phyloP scores from a whole-genome alignment of 2,329 filamentous ascomycete species.

The Fusarium sambucinum region DNA sequence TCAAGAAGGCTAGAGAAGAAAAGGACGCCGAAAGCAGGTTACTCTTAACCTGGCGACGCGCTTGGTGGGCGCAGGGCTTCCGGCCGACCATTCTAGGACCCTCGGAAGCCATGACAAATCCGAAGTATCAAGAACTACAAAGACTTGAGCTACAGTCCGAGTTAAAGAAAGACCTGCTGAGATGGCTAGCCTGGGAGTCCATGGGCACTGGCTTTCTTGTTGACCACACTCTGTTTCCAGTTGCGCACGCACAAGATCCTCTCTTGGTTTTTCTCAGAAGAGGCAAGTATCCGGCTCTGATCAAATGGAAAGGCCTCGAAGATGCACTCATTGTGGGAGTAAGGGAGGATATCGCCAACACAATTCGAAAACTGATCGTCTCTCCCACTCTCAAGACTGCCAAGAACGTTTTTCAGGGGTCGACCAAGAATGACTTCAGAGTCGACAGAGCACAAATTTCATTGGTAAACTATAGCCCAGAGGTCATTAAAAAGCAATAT shows the following conservation, averaged over 20 bases:
- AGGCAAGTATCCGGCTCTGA: conserved; percentile 79
- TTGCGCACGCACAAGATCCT: conserved; percentile 79
- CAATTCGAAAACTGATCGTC: conserved; percentile 70
- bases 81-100: conserved; percentile 83
- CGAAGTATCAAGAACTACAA: conserved; percentile 79
- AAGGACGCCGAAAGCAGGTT: conserved; percentile 81
- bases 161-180: conserved; percentile 78
- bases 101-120: conserved; percentile 85
- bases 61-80: conserved; percentile 97
- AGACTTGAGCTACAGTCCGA: conserved; percentile 68
- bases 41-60: conserved; percentile 87
- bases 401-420: conserved; percentile 72
- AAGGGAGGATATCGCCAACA: conserved; percentile 71
- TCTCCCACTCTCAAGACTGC: conserved; percentile 64
- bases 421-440: conserved; percentile 70
- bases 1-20: conserved; percentile 70
- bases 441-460: conserved; percentile 74
- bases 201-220: conserved; percentile 88
- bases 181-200: conserved; percentile 92
- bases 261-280: conserved; percentile 79
- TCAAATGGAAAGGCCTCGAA: conserved; percentile 78
- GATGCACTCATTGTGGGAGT: conserved; percentile 80
- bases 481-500: conserved; percentile 74
- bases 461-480: conserved; percentile 81
- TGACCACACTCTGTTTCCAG: conserved; percentile 85